phyloP scores from a whole-genome alignment of 2,329 filamentous ascomycete genomes.

The Penicillium sp. region DNA sequence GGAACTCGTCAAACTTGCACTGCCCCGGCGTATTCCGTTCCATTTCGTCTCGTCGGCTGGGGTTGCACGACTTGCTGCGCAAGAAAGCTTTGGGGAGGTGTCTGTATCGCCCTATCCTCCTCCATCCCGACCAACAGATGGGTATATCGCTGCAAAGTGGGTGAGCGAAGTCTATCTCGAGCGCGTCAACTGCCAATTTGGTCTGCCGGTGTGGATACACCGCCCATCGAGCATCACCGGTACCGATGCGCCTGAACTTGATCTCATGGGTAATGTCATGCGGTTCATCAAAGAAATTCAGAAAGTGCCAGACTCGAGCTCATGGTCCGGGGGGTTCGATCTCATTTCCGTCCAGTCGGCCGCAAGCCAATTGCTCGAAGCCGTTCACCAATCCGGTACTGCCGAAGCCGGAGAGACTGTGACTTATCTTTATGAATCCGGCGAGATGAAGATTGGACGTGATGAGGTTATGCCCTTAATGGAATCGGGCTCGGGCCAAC shows the following conservation, averaged over 20 bases:
- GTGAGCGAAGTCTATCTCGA: constrained; percentile 35
- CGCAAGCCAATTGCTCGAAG: constrained; percentile 11
- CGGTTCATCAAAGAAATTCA: constrained; percentile 11
- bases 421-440: constrained; percentile 11
- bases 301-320: constrained; percentile 12
- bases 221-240: constrained; percentile 23
- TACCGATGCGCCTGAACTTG: constrained; percentile 13
- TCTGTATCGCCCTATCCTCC: constrained; percentile 18
- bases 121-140: constrained; percentile 24
- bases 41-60: constrained; percentile 26
- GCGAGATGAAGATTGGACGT: constrained; percentile 12
- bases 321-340: constrained; percentile 17
- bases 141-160: constrained; percentile 37
- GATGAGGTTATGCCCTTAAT: constrained; percentile 15
- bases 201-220: constrained; percentile 25
- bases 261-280: constrained; percentile 19
- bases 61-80: constrained; percentile 12
- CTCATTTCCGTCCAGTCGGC: constrained; percentile 17
- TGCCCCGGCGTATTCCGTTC: constrained; percentile 20
- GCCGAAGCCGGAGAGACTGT: background rate
- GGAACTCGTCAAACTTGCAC: constrained; percentile 20
- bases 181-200: constrained; percentile 9
- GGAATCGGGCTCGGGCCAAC: constrained; percentile 7
- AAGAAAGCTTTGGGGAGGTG: constrained; percentile 11
- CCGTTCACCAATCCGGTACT: constrained; percentile 6